phyloP scores from a whole-genome alignment of 768 basidiomycete genomes.

The Gelatoporia subvermispora region DNA sequence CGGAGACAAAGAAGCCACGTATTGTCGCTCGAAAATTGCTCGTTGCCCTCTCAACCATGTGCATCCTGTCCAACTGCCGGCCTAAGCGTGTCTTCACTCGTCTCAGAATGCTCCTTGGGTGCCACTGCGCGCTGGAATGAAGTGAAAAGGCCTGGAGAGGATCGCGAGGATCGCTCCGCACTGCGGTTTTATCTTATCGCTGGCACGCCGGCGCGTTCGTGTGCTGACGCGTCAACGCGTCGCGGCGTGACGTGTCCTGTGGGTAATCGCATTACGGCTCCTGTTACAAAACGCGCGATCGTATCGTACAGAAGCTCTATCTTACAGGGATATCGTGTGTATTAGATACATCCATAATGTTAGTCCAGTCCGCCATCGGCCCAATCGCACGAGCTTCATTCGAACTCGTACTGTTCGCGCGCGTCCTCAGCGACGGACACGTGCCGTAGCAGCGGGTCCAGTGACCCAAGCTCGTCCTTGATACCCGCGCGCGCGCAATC shows the following conservation, averaged over 20 bases:
- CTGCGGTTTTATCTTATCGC: not conserved
- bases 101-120: too few relatives aligned
- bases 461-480: slow-evolving; percentile 75
- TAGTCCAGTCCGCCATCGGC: slow-evolving; percentile 2
- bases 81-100: too few relatives aligned
- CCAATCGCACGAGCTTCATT: slow-evolving; percentile 5
- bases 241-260: not conserved
- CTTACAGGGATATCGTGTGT: not conserved
- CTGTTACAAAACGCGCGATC: too few relatives aligned
- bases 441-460: slow-evolving; percentile 74
- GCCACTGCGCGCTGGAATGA: too few relatives aligned
- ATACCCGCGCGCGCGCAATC: slow-evolving; percentile 75
- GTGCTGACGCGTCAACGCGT: not conserved
- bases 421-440: slow-evolving; percentile 34
- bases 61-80: too few relatives aligned
- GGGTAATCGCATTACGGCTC: too few relatives aligned
- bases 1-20: too few relatives aligned
- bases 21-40: too few relatives aligned
- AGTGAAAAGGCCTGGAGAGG: too few relatives aligned
- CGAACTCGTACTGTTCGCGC: slow-evolving; percentile 35
- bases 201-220: not conserved
- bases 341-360: slow-evolving; percentile 21
- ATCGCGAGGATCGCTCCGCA: too few relatives aligned
- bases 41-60: too few relatives aligned
- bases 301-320: not conserved